Evolutionary conservation across 2,329 filamentous ascomycete species (phyloP).

Genomic region (Calonectria multiphialidica): DNA sequence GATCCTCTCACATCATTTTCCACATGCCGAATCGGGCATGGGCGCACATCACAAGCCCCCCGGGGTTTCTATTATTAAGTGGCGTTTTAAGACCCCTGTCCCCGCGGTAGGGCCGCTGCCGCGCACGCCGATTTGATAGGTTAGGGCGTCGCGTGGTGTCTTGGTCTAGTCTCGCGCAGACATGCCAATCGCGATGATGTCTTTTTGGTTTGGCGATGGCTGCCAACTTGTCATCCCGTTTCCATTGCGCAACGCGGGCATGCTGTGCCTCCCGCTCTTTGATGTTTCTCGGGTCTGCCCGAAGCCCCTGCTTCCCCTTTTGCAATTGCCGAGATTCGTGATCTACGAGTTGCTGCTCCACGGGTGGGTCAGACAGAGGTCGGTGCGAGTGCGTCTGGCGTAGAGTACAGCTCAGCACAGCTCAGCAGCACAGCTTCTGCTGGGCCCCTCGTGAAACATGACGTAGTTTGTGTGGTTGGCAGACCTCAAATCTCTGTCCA

Average conservation of each 20-base stretch:
- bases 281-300: background rate
- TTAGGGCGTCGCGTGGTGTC: background rate
- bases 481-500: background rate
- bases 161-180: background rate
- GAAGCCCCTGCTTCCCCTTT: background rate
- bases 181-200: background rate
- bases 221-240: background rate
- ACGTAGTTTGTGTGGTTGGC: too few relatives aligned
- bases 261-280: background rate
- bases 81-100: background rate
- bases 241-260: background rate
- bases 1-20: background rate
- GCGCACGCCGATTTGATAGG: background rate
- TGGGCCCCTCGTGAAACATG: background rate
- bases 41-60: background rate
- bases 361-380: constrained; percentile 10
- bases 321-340: background rate
- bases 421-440: too few relatives aligned
- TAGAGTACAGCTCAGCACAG: constrained; percentile 1
- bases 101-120: background rate
- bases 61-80: background rate
- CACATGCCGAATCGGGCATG: background rate
- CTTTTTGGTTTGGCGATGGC: too few relatives aligned
- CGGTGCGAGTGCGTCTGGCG: constrained; percentile 8
- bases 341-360: background rate